Percentiles rank a stretch among this genome's conserved stretches.
phyloP scores from a whole-genome alignment of 768 basidiomycete species.

The Lepiota venenata region DNA sequence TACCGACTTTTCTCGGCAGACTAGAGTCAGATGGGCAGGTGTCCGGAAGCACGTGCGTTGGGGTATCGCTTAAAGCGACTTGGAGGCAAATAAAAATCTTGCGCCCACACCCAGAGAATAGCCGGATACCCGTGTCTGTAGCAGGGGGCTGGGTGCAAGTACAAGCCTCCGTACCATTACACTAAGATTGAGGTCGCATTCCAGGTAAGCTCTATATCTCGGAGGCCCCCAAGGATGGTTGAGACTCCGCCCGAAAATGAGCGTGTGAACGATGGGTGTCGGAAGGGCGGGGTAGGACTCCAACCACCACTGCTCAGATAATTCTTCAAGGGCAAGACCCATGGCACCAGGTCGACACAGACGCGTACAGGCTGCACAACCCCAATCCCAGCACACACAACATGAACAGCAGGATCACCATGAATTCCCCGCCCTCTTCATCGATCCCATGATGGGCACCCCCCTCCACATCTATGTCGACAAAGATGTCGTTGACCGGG shows the following conservation, averaged over 20 bases:
- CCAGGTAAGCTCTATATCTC: too few species aligned
- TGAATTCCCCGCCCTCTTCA: slow-evolving; percentile 43
- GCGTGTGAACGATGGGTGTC: slow-evolving; percentile 13
- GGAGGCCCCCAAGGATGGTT: too few species aligned
- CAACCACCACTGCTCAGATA: slow-evolving; percentile 41
- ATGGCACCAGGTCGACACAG: slow-evolving; percentile 71
- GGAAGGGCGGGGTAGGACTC: slow-evolving; percentile 33
- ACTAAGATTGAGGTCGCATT: too few species aligned
- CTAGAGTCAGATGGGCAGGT: too few species aligned
- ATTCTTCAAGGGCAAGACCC: slow-evolving; percentile 53
- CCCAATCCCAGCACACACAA: slow-evolving; percentile 22
- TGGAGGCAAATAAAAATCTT: too few species aligned
- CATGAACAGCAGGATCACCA: slow-evolving; percentile 30
- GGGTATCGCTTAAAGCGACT: too few species aligned
- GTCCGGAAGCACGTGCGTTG: too few species aligned
- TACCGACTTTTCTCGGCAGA: too few species aligned
- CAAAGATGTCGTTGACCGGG: slow-evolving; percentile 74
- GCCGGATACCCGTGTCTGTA: too few species aligned
- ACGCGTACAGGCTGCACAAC: slow-evolving; percentile 25
- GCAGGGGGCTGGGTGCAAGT: too few species aligned
- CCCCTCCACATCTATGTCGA: slow-evolving; percentile 76
- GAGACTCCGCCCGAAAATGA: slow-evolving; percentile 18
- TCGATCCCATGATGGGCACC: slow-evolving; percentile 80
- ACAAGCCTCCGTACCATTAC: too few species aligned
- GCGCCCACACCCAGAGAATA: too few species aligned